These are phyloP conservation scores for Verbena officinalis DNA, from an alignment of 257 asterid species.

Conservation along the genomic window DNA sequence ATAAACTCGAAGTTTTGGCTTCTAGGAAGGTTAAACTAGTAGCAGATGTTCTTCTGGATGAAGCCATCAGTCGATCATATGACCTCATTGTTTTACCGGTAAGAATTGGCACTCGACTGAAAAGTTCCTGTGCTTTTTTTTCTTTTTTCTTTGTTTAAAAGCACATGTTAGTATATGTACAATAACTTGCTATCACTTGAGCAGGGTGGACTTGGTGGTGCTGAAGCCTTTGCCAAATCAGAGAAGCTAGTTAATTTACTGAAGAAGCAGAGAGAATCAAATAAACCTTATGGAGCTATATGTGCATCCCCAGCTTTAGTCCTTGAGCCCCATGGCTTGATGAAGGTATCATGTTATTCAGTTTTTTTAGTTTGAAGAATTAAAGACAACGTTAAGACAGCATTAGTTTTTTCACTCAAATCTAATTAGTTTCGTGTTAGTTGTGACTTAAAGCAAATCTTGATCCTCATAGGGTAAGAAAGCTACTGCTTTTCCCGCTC, in stretches of 20 bases:
- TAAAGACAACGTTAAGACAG: too few species aligned
- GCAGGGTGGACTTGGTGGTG: slow-evolving; percentile 98
- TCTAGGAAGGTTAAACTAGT: slow-evolving; percentile 89
- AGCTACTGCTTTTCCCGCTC: slow-evolving; percentile 91
- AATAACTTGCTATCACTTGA: neutral
- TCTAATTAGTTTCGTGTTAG: too few species aligned
- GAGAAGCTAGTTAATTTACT: slow-evolving; percentile 68
- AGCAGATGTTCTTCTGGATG: slow-evolving; percentile 85
- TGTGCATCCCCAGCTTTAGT: slow-evolving; percentile 98
- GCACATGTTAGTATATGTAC: neutral
- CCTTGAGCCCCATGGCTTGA: slow-evolving; percentile 84
- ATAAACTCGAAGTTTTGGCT: slow-evolving; percentile 73
- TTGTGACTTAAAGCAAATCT: too few species aligned
- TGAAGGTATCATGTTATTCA: slow-evolving; percentile 53
- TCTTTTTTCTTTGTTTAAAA: slow-evolving; percentile 4
- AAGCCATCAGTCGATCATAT: slow-evolving; percentile 56
- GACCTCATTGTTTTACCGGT: slow-evolving; percentile 90
- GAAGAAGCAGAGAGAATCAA: slow-evolving; percentile 78
- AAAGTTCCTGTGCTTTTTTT: too few species aligned
- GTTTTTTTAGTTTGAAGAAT: neutral
- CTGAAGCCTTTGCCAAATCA: slow-evolving; percentile 81
- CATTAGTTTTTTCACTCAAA: too few species aligned
- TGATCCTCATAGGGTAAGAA: slow-evolving; percentile 69
- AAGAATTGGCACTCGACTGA: slow-evolving; percentile 29
- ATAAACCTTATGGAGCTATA: slow-evolving; percentile 78